Base-by-base conservation (phyloP, 441 rosid species). In the Populus hybrid region DNA sequence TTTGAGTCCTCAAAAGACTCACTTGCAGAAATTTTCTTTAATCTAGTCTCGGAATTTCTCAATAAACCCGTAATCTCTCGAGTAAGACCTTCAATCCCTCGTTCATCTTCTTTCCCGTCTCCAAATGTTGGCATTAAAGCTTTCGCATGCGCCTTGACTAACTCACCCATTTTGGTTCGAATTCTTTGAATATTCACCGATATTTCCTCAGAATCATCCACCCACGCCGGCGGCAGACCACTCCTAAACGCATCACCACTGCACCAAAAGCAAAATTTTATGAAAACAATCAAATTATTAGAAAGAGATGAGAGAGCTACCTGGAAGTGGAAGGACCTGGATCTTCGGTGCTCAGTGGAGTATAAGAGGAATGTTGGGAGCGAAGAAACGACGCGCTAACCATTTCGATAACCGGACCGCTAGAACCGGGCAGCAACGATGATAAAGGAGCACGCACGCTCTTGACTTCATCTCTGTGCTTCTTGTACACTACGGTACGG, bases 1-100 rank as follows among this genome's bases (percentile, higher is more conserved):
- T 85, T 92, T 34, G 94, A 91, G 81, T 92, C 97, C 85, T 92
- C 95, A 69, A 94, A 87, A 74, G 88, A 87, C 71, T 89, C 97
- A 74, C 79, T 77, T 9, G 86, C 87, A 40, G 92, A 85, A 35
- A 94, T 92, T 81, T 80, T 89, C 85, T 84, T 88, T 61, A 94
- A 83, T 10, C 83, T 89, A 86, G 87, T 91, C 87, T 92, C 97
- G 6, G 98, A 92, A 83, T 86, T 92, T 84, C 78, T 94, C 83
- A 94, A 76, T 11, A 94, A 38, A 77, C 82, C 82, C 28, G 98
- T 92, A 69, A 91, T 77, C 83, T 91, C 97, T 38, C 77, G 89
- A 40, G 97, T 91, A 76, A 91, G 88, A 82, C 85, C 57, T 87
- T 91, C 94, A 24, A 94, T 92, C 71, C 81, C 72, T 30, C 74